Percentiles rank a stretch among this genome's conserved stretches.
Evolutionary conservation across 345 rosid genomes (phyloP).

Genomic region (Salix koriyanagi): DNA sequence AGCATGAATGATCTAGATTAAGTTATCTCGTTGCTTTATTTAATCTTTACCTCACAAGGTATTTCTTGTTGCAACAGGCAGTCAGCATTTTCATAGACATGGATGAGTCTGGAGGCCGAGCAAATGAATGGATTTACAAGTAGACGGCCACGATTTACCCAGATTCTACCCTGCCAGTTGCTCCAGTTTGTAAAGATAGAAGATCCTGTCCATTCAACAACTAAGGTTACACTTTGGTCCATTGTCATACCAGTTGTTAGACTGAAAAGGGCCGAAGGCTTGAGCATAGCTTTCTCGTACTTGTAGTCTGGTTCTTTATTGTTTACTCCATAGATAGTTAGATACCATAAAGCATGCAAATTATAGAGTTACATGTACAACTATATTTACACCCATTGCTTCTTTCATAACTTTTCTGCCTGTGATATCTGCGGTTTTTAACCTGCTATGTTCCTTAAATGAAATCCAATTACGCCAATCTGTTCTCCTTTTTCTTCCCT

Average conservation of each 20-base stretch:
- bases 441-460: too few species aligned
- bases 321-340: neutral
- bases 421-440: too few species aligned
- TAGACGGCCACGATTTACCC: slow-evolving; percentile 21
- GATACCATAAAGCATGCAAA: neutral
- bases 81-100: slow-evolving; percentile 96
- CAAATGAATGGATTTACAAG: slow-evolving; percentile 97
- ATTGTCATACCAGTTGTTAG: neutral
- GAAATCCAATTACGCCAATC: too few species aligned
- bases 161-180: neutral
- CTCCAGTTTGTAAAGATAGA: neutral
- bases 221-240: neutral
- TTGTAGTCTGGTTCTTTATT: neutral
- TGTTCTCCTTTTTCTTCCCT: too few species aligned
- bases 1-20: neutral
- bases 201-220: neutral
- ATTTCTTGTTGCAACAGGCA: slow-evolving; percentile 47
- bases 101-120: slow-evolving; percentile 89
- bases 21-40: neutral
- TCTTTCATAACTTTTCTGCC: too few species aligned
- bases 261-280: neutral
- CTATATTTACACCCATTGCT: neutral
- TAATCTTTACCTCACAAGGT: too few species aligned
- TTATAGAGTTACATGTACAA: neutral
- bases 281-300: neutral